Evolutionary conservation across 148 eudicot genomes (phyloP), one percentile per base, ranked within the genome.

Genomic region (Cornus suecica): DNA sequence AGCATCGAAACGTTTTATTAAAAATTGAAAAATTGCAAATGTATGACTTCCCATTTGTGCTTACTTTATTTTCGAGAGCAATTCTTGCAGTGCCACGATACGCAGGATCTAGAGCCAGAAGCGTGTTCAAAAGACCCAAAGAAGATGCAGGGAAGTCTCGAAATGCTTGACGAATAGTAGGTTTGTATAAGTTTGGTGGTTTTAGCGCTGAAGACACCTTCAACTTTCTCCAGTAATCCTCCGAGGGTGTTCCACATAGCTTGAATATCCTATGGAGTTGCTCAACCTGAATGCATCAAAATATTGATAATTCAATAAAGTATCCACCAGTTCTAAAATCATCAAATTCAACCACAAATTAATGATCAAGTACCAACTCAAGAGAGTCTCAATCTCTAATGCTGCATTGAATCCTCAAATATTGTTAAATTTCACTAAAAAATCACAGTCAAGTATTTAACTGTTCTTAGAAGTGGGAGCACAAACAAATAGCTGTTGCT

Each of bases 161-260:
- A 74, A 78, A 86, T 23, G 70, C 80, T 61, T 83, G 84, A 2
- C 27, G 76, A 48, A 83, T 66, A 72, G 67, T 78, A 24, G 89
- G 69, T 71, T 81, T 81, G 34, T 86, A 86, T 22, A 75, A 23
- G n/a, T 83, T 79, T 42, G 86, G 86, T 51, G 86, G 89, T 65
- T 79, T 80, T 60, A 86, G 82, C 0, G 84, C 73, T 18, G 83
- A 72, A 9, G 86, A 72, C 63, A 77, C 74, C 80, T 83, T 86
- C 72, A 75, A 11, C 76, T 60, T 81, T 32, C 74, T 86, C 80
- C 82, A 86, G 63, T 70, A 86, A 2, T 83, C 89, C 1, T 81
- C 89, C 16, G 89, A 52, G n/a, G 89, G 89, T 11, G 86, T 78
- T 25, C 89, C 89, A 74, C 86, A 86, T 8, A 86, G 83, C 80